Evolutionary conservation across 345 rosid genomes (phyloP), one percentile per base, ranked within the genome.

Genomic region (Aethionema arabicum): DNA sequence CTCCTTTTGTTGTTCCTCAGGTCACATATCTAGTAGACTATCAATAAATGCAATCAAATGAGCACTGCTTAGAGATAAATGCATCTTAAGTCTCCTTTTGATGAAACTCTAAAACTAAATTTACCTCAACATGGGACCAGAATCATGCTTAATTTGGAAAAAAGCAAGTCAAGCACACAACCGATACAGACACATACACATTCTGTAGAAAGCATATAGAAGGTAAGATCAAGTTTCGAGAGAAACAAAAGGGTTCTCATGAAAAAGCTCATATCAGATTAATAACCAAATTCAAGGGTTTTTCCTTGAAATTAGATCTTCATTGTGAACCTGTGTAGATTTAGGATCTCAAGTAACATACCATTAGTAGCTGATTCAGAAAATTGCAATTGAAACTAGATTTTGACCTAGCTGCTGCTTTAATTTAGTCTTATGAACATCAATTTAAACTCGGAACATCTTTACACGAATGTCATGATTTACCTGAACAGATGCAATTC

Each of bases 401-500:
- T 2, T 6, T 40, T 40, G 44, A 40, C 8, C 8, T 12, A 40
- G 32, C 5, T 29, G 12, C 2, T 8, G 60, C 54, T 54, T 50
- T 3, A 63, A 52, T 41, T 33, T 41, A n/a, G n/a, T n/a, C n/a
- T n/a, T n/a, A n/a, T 8, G 42, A 52, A 15, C 39, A 66, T 52
- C 57, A 52, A 32, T n/a, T 5, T 7, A 33, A 21, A 21, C 27
- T 21, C 27, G 2, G 27, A 21, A 21, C 2, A 21, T 21, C 27
- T 21, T 1, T 21, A 21, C 27, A 21, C 27, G 1, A 21, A 21
- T 21, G 2, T 21, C 27, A 21, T 1, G 27, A 21, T 11, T 66
- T 77, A 93, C 99, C 99, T 84, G 75, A 79, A 93, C 95, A 63
- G 84, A 82, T 67, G 99, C 99, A 3, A 49, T 60, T 11, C 99